Base-by-base conservation (phyloP, 2,329 filamentous ascomycete genomes). In the Aspergillus tamarii region DNA sequence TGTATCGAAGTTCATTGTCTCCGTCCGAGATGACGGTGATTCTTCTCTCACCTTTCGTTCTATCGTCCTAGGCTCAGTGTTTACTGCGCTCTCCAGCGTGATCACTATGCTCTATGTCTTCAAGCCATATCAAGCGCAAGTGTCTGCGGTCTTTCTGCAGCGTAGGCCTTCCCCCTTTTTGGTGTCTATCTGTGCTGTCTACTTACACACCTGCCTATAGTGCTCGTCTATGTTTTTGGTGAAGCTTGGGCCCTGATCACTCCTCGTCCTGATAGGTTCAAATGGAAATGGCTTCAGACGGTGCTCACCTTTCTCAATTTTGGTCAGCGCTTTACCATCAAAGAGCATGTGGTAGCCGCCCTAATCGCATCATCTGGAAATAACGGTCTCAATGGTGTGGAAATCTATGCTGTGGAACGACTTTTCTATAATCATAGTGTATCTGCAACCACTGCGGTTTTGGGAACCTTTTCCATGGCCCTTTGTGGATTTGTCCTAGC, bases 401-500 rank as follows among this genome's bases (percentile, higher is more conserved):
- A 69, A 30, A 61, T 70, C 9, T 70, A 67, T 28, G 69, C 69
- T 6, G 64, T 63, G n/a, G 66, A 70, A 39, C 50, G 65, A 46
- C 57, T 72, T 8, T 69, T 69, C 46, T 70, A 71, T 39, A 58
- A 70, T 32, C 59, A 36, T 32, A 59, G 55, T 21, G 70, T 73
- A 4, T 63, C 68, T 0, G 72, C 73, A 7, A 63, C 67, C 3
- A 74, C 73, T 1, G 74, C 69, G 0, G 63, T 76, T 4, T 65
- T 75, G 5, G 65, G 68, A 8, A 73, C 69, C 12, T 73, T 73
- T n/a, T 74, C 73, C 0, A 71, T 72, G 5, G 70, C 71, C 0
- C 68, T 76, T 9, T 74, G 69, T 41, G 74, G 74, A 2, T 75
- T 74, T 48, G 72, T 73, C 4, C 48, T 76, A 11, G 73, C 72